Percentiles rank a stretch among this genome's conserved stretches.
phyloP scores from a whole-genome alignment of 2,329 filamentous ascomycete species.

The Beauveria asiatica region DNA sequence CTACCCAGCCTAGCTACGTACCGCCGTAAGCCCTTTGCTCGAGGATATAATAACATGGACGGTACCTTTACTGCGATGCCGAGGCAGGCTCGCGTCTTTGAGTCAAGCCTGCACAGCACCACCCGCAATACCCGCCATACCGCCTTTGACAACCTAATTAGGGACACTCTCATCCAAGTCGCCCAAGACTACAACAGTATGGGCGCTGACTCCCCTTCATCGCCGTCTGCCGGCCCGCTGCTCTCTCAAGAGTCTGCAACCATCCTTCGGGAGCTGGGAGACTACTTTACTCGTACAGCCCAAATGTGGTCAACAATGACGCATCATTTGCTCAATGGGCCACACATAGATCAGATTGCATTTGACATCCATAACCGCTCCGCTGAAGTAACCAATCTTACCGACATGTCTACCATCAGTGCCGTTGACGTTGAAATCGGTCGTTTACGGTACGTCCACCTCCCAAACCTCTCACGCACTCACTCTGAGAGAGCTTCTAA shows the following conservation, averaged over 20 bases:
- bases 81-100: constrained; percentile 7
- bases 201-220: constrained; percentile 6
- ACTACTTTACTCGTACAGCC: constrained; percentile 28
- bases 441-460: constrained; percentile 25
- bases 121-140: neutral
- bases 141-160: neutral
- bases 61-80: constrained; percentile 4
- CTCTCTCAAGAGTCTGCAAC: constrained; percentile 16
- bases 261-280: constrained; percentile 26
- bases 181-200: constrained; percentile 2
- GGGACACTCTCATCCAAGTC: neutral
- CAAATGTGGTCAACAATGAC: constrained; percentile 26
- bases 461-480: neutral
- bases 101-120: constrained; percentile 1
- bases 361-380: constrained; percentile 22
- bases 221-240: constrained; percentile 10
- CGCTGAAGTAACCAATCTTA: constrained; percentile 17
- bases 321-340: constrained; percentile 24
- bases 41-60: constrained; percentile 4
- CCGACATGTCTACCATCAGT: constrained; percentile 22
- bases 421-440: constrained; percentile 24
- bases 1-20: neutral
- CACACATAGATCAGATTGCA: constrained; percentile 23
- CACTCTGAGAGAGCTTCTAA: neutral
- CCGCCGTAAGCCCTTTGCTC: neutral